Base-by-base conservation (phyloP, 352 stramenopile species). In the Bremia lactucae region DNA sequence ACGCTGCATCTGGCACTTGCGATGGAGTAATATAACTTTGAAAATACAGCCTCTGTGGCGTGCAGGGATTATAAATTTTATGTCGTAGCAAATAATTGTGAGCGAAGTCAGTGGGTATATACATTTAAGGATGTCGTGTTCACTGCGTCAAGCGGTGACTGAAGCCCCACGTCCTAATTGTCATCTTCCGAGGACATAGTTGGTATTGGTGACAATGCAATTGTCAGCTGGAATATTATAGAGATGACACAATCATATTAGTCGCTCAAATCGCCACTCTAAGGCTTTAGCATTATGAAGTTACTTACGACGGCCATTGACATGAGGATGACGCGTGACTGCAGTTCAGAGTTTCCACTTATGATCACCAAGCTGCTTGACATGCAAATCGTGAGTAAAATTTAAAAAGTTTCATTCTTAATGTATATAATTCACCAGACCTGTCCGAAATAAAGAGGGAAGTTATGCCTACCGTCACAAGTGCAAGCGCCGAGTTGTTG, bases 251-350 rank as follows among this genome's bases (percentile, higher is more conserved):
- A 42, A 16, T 11, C 4, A 33, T 1, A 11, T 51, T 24, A 53
- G 51, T 46, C 20, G 5, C 22, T 14, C 14, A 45, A 38, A 13
- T 31, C 35, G 22, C 33, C 26, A 46, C n/a, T n/a, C n/a, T n/a
- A n/a, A n/a, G n/a, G n/a, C 19, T 20, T 36, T n/a, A 44, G 1
- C 21, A 34, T 4, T 2, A 36, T 21, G 24, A 41, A 9, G 11
- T 14, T 21, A 73, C 71, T 55, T 53, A 87, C 74, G 55, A 75
- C 60, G 22, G 76, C 70, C 28, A 75, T 42, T 20, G 72, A 88
- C 76, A 86, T 88, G 37, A 88, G 66, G 46, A 72, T 72, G 22
- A 86, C 72, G 29, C 76, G 76, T 13, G 68, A 80, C 21, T 76
- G 62, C 28, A 76, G 42, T 45, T 62, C 61, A 11, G 72, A 46